A percentile compares a stretch with the other conserved stretches of the same genome.
phyloP scores from a whole-genome alignment of 257 asterid genomes.

The Gentiana dahurica region DNA sequence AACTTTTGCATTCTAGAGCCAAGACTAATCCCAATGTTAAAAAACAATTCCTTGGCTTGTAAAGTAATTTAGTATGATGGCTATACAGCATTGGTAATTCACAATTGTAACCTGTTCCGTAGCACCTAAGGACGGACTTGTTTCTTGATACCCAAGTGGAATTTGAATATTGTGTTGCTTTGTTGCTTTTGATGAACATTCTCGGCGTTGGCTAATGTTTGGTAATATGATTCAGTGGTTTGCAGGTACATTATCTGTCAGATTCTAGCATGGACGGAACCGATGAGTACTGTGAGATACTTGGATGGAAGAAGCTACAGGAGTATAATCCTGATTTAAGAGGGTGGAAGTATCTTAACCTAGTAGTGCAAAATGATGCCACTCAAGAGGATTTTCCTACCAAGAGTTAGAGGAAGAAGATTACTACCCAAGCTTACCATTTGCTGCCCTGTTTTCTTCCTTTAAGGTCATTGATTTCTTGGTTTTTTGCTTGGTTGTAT shows the following conservation, averaged over 20 bases:
- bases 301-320: conserved; percentile 69
- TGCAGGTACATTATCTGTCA: conserved; percentile 72
- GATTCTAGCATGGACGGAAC: conserved; percentile 61
- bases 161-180: background rate
- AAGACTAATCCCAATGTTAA: too few species aligned
- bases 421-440: conserved; percentile 86
- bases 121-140: too few species aligned
- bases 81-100: too few species aligned
- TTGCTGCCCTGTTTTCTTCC: conserved; percentile 89
- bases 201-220: conserved; percentile 14
- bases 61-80: too few species aligned
- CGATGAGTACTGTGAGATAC: conserved; percentile 61
- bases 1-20: too few species aligned
- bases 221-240: conserved; percentile 51
- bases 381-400: conserved; percentile 38
- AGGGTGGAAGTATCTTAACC: conserved; percentile 66
- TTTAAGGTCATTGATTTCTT: conserved; percentile 53
- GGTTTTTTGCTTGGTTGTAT: background rate
- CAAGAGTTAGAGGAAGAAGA: conserved; percentile 79
- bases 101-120: too few species aligned
- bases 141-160: too few species aligned
- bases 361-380: conserved; percentile 35
- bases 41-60: too few species aligned
- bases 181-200: conserved; percentile 1
- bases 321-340: conserved; percentile 55